Evolutionary conservation across 2,329 filamentous ascomycete species (phyloP).

Genomic region (Epichloe aotearoae): DNA sequence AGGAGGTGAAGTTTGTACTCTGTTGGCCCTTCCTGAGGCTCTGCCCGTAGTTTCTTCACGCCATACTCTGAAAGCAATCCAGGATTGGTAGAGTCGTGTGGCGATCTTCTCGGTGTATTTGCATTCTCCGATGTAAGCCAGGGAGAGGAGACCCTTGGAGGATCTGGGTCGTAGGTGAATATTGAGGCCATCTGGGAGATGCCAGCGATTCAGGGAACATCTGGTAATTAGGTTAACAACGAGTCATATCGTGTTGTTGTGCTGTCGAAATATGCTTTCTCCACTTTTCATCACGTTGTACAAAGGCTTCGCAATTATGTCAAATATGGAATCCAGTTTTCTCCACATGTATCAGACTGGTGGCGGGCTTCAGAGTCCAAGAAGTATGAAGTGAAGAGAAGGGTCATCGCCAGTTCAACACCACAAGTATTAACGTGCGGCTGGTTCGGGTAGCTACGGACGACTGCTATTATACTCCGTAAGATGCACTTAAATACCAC

Average conservation of each 20-base stretch:
- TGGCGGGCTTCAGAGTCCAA: no score
- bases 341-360: no score
- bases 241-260: background rate
- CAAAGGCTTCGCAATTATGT: background rate
- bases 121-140: conserved; percentile 54
- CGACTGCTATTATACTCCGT: no score
- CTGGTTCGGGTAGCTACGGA: no score
- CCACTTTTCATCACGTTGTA: background rate
- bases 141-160: conserved; percentile 76
- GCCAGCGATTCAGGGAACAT: background rate
- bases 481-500: no score
- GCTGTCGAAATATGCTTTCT: background rate
- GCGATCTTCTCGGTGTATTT: conserved; percentile 18
- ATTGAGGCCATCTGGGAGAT: conserved; percentile 64
- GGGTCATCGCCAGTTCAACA: no score
- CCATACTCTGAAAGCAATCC: conserved; percentile 45
- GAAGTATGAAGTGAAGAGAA: no score
- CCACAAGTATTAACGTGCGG: no score
- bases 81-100: conserved; percentile 16
- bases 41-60: conserved; percentile 68
- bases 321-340: no score
- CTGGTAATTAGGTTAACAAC: background rate
- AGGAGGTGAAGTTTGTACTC: conserved; percentile 95
- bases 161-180: conserved; percentile 87
- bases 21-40: conserved; percentile 86